Percentiles rank a stretch among this genome's conserved stretches.
These are phyloP conservation scores for Colletotrichum scovillei DNA, from an alignment of 2,329 filamentous ascomycete species.

Conservation along the genomic window DNA sequence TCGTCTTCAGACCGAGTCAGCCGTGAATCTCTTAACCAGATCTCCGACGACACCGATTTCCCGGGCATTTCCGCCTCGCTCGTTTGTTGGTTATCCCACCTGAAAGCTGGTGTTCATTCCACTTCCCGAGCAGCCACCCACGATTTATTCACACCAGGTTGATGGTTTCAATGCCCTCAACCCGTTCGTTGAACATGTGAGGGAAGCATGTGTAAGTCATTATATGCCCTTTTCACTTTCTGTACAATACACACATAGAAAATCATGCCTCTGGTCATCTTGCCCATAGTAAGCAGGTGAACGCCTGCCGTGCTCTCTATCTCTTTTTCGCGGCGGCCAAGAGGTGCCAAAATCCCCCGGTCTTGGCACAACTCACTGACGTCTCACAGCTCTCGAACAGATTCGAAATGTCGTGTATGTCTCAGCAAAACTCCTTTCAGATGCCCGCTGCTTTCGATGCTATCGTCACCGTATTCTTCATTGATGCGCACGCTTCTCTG, in stretches of 20 bases:
- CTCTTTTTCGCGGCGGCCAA: constrained; percentile 39
- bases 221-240: background rate
- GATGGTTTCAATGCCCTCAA: constrained; percentile 35
- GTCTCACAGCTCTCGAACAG: constrained; percentile 58
- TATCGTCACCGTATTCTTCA: constrained; percentile 16
- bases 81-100: background rate
- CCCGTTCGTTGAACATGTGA: constrained; percentile 50
- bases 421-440: constrained; percentile 34
- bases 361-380: constrained; percentile 50
- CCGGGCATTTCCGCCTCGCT: constrained; percentile 19
- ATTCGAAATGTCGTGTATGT: constrained; percentile 64
- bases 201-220: constrained; percentile 56
- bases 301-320: constrained; percentile 5
- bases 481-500: background rate
- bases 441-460: constrained; percentile 29
- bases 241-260: background rate
- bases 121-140: constrained; percentile 9
- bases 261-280: background rate
- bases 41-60: background rate
- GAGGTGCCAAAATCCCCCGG: constrained; percentile 42
- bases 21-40: background rate
- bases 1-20: background rate
- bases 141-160: constrained; percentile 21
- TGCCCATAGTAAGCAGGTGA: background rate
- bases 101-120: background rate